phyloP scores from a whole-genome alignment of 306 rosid species.

The Gynostemma pentaphyllum region DNA sequence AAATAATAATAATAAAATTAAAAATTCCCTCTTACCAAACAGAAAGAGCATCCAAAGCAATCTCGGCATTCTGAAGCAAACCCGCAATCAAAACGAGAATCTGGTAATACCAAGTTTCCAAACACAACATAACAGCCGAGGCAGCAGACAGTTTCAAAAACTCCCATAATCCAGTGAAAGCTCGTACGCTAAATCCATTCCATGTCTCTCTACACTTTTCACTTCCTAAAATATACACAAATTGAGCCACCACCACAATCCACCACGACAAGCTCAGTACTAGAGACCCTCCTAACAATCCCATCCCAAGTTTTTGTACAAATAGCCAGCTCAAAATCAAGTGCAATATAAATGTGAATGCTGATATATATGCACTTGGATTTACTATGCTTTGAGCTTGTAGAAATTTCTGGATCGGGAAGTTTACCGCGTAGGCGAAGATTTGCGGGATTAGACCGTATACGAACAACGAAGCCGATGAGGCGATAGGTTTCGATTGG shows the following conservation, averaged over 20 bases:
- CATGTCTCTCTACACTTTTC: conserved; percentile 28
- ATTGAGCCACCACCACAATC: conserved; percentile 37
- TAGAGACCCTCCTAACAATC: conserved; percentile 31
- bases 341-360: conserved; percentile 19
- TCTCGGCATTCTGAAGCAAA: conserved; percentile 32
- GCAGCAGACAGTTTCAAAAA: conserved; percentile 37
- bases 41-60: conserved; percentile 39
- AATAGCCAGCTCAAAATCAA: conserved; percentile 28
- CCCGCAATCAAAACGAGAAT: conserved; percentile 37
- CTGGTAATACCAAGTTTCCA: conserved; percentile 46
- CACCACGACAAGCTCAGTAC: conserved; percentile 42
- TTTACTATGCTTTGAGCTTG: conserved; percentile 45
- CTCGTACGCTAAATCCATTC: conserved; percentile 31
- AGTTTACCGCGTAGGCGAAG: conserved; percentile 41
- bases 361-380: conserved; percentile 33
- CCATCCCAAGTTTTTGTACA: conserved; percentile 22
- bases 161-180: conserved; percentile 31
- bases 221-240: conserved; percentile 22
- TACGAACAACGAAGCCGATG: conserved; percentile 24
- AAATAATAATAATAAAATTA: neutral
- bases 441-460: conserved; percentile 46
- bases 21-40: conserved; percentile 23
- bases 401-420: conserved; percentile 46
- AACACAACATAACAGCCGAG: conserved; percentile 40
- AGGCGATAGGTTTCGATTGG: conserved; percentile 23